Evolutionary conservation across 805 yeast genomes (phyloP).

Genomic region (Torulaspora gathmanii): DNA sequence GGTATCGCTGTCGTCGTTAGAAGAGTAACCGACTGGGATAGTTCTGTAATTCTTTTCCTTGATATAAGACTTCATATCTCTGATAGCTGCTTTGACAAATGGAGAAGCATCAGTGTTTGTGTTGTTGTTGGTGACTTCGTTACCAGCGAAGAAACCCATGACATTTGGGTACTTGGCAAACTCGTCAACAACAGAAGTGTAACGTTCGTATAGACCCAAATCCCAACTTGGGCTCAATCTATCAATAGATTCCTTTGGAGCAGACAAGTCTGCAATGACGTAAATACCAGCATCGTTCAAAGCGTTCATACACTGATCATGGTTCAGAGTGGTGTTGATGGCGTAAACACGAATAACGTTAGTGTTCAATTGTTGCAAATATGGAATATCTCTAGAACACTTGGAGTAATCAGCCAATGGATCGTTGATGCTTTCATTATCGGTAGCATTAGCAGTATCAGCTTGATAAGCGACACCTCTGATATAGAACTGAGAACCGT

Average conservation of each 20-base stretch:
- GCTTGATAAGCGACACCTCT: conserved; percentile 80
- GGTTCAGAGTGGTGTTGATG: conserved; percentile 58
- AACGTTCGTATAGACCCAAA: conserved; percentile 57
- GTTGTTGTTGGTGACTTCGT: conserved; percentile 68
- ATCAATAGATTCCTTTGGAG: conserved; percentile 59
- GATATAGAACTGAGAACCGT: conserved; percentile 74
- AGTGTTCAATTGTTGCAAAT: conserved; percentile 55
- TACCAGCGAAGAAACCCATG: conserved; percentile 82
- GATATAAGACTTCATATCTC: conserved; percentile 72
- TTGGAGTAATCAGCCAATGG: conserved; percentile 60
- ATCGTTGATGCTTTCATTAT: conserved; percentile 50
- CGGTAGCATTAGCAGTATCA: conserved; percentile 50
- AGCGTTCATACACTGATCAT: conserved; percentile 61
- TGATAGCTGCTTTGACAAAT: conserved; percentile 75
- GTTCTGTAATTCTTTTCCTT: conserved; percentile 53
- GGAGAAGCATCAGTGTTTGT: conserved; percentile 72
- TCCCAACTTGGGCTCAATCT: conserved; percentile 63
- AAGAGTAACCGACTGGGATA: conserved; percentile 79
- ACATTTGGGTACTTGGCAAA: conserved; percentile 67
- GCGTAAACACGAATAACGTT: conserved; percentile 77
- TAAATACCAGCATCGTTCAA: conserved; percentile 73
- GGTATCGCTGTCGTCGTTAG: conserved; percentile 67
- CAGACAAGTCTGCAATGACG: conserved; percentile 72
- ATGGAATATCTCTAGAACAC: conserved; percentile 73
- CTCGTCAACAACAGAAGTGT: conserved; percentile 62